Evolutionary conservation across 1,284 basidiomycete genomes (phyloP), one percentile per base, ranked within the genome.

Genomic region (Tilletia walkeri): DNA sequence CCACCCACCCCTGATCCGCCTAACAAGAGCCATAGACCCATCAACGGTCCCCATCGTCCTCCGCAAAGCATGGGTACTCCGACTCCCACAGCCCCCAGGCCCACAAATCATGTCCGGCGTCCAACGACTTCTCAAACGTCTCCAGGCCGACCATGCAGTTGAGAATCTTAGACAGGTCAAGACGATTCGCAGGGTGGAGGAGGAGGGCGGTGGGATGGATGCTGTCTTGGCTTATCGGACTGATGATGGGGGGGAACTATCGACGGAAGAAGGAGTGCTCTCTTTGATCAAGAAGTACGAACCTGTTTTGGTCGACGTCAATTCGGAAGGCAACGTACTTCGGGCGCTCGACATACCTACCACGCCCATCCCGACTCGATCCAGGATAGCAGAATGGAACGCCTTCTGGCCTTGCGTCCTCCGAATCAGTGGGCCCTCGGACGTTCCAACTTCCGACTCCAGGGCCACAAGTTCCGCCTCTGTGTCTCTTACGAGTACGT

Each of bases 281-380:
- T n/a, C 16, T 5, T 39, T 38, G 36, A 18, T 63, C 59, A 34
- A 63, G 59, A 63, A 18, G 36, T 20, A 63, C 59, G 9, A 39
- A 3, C 59, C 34, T 9, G 36, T 16, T 4, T 39, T 41, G 18
- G 12, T 39, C 4, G 34, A 10, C 6, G 12, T 4, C 6, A 34
- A 56, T 24, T 56, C 24, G 14, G 59, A 24, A 5, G 36, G 59
- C 59, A 36, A 41, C 9, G 34, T 7, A 63, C 6, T 20, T 38
- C 59, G 34, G 34, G 14, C 12, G 59, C 34, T 90, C 1, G 77
- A 85, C 1, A 91, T 96, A 0, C 94, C 95, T 0, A 84, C 86
- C 30, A 86, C 87, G 7, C 87, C 90, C 5, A 94, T 94, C 0
- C 86, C 91, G 2, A 93, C 91, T 0, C 86, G 86, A 1, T 86